Evolutionary conservation across 2,329 filamentous ascomycete species (phyloP).

Genomic region (Neurospora crassa): DNA sequence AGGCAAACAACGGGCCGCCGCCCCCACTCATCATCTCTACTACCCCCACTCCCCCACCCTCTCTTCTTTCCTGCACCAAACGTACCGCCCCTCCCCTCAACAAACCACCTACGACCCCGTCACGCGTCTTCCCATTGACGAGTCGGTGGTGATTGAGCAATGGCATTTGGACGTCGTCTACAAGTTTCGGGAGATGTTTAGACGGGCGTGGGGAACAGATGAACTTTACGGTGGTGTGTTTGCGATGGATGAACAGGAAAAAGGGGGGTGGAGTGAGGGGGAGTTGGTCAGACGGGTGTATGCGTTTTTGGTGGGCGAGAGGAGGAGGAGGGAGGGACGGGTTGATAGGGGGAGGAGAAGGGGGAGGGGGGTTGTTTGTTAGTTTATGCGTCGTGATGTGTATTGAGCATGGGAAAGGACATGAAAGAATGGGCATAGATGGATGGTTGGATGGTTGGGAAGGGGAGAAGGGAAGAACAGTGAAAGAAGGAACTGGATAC

Average conservation of each 20-base stretch:
- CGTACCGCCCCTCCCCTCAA: not conserved
- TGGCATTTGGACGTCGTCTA: constrained; percentile 52
- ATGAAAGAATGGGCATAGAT: too few species aligned
- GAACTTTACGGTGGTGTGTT: constrained; percentile 35
- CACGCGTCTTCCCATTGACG: constrained; percentile 17
- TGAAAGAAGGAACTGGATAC: not conserved
- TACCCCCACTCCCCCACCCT: not conserved
- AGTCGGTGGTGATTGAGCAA: constrained; percentile 37
- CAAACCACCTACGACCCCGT: not conserved
- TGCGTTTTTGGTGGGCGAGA: constrained; percentile 41
- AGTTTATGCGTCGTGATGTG: too few species aligned
- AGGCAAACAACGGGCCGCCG: not conserved
- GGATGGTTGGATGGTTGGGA: not conserved
- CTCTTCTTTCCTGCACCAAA: not conserved
- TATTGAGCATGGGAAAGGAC: too few species aligned
- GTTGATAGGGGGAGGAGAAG: constrained; percentile 11
- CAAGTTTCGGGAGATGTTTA: constrained; percentile 37
- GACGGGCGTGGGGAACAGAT: constrained; percentile 33
- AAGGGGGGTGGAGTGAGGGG: constrained; percentile 37
- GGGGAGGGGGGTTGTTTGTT: constrained; percentile 7
- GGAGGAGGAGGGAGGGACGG: constrained; percentile 25
- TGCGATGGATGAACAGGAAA: constrained; percentile 34
- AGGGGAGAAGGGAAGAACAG: not conserved
- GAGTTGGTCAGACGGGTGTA: constrained; percentile 44
- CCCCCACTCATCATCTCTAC: not conserved